Evolutionary conservation across 371 early-diverging fungal species (phyloP), one percentile per base, ranked within the genome.

Genomic region (Lichtheimia hyalospora): DNA sequence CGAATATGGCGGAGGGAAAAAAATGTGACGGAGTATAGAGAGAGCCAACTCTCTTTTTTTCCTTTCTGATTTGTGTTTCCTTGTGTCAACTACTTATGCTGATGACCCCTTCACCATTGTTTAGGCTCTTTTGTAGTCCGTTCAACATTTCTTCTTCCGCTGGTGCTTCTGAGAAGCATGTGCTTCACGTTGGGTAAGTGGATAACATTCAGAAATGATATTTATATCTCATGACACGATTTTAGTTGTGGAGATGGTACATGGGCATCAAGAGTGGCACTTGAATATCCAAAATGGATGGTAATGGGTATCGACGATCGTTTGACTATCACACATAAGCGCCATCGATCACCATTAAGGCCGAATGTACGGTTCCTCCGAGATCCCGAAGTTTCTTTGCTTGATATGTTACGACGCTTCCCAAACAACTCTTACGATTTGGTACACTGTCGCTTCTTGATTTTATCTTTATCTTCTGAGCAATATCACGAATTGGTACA

Each of bases 221-320:
- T 7, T 5, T 14, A 16, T 18, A 43, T 14, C 43, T 46, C 20
- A 34, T 44, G 7, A n/a, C 16, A 24, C 40, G 49, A 48, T 16
- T 20, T 39, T 55, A 71, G 77, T 20, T 79, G 79, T 60, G 75
- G 75, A 1, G 72, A 74, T 60, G 72, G 67, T 23, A 44, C 64
- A 2, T 79, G 79, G 79, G 63, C 59, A n/a, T 61, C 72, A 5
- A 67, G 75, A 20, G 58, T 75, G 7, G 75, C 79, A 14, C 48
- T 58, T 3, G 51, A 56, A 7, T 61, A 74, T 48, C 67, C 79
- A 6, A 62, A 50, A 56, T 74, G 73, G 70, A 65, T 57, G 2
- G 67, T 79, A 5, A 57, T 74, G 42, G 79, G 74, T 15, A 58
- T 79, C 40, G 76, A 79, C 23, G 65, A 67, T 49, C 43, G 48